A percentile compares a stretch with the other conserved stretches of the same genome.
phyloP scores from a whole-genome alignment of 495 filamentous ascomycete genomes.

The Haplographium delicatum region DNA sequence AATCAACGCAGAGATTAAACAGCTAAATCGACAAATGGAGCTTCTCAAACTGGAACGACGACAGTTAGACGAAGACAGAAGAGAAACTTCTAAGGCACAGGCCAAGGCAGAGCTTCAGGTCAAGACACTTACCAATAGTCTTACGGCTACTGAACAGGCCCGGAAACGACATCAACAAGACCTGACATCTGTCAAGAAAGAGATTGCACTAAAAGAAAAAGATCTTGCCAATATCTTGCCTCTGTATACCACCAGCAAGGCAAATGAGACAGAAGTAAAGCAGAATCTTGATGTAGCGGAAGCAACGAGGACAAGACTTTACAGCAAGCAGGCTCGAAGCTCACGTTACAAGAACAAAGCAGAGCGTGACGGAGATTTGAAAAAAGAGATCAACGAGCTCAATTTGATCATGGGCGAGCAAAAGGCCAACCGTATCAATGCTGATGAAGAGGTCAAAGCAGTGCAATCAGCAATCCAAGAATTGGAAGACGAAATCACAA shows the following conservation, averaged over 20 bases:
- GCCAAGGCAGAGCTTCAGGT: conserved; percentile 83
- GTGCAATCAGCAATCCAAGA: conserved; percentile 64
- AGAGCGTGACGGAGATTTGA: conserved; percentile 81
- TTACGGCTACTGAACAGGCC: conserved; percentile 69
- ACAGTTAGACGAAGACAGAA: conserved; percentile 85
- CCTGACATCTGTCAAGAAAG: conserved; percentile 62
- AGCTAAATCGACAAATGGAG: conserved; percentile 75
- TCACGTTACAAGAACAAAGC: conserved; percentile 81
- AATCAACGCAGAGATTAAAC: conserved; percentile 70
- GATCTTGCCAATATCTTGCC: conserved; percentile 71
- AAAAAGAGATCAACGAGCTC: conserved; percentile 75
- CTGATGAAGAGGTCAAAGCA: conserved; percentile 76
- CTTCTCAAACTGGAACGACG: conserved; percentile 81
- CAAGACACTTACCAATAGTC: conserved; percentile 73
- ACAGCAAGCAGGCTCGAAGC: conserved; percentile 92
- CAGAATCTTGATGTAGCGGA: conserved; percentile 70
- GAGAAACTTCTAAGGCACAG: conserved; percentile 65
- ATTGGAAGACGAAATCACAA: conserved; percentile 66
- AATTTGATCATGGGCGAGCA: conserved; percentile 68
- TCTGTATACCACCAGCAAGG: conserved; percentile 65
- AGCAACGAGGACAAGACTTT: conserved; percentile 69
- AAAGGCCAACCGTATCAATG: conserved; percentile 74
- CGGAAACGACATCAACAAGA: conserved; percentile 66
- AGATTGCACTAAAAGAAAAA: conserved; percentile 70
- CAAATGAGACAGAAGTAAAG: conserved; percentile 64